Evolutionary conservation across 768 basidiomycete species (phyloP), one percentile per base, ranked within the genome.

Genomic region (Leccinum arenicola): DNA sequence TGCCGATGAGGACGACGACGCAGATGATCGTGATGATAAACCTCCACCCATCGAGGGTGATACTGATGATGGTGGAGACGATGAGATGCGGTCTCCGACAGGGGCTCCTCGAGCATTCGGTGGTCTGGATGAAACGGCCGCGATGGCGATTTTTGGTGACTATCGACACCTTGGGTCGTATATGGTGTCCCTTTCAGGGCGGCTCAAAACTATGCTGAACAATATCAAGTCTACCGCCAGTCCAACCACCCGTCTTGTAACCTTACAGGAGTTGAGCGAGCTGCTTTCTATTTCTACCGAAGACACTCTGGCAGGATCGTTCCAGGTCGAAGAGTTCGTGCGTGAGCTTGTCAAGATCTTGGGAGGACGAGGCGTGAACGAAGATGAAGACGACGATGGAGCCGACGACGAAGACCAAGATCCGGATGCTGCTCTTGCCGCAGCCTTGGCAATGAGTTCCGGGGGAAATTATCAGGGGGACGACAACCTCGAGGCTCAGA

Each of bases 231-330:
- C 84, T 23, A 86, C 87, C 29, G 89, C 92, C 33, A 91, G 91
- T 70, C 87, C 91, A 11, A 92, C 89, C 0, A 90, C 87, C 43
- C 88, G 95, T 51, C 84, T 98, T 29, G 76, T 93, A 48, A 95
- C 95, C 5, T 77, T 99, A 29, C 95, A 98, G 70, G 96, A 99
- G 68, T 82, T 97, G 54, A 94, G 92, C 76, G 96, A 98, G 71
- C 74, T 98, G 35, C 84, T 99, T 57, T 91, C 92, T 61, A 95
- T 98, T 76, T 93, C 93, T 74, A 98, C 94, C 2, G 96, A 98
- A 75, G 97, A 99, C 71, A 98, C 95, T 7, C 79, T 99, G 50
- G 91, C 93, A 9, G 94, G 94, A 45, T 95, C 91, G n/a, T 96
- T 99, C 77, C 91, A 90, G 63, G 88, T 95, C 21, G 95, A 96